Percentiles rank a stretch among this genome's conserved stretches.
Evolutionary conservation across 495 filamentous ascomycete genomes (phyloP).

Genomic region (Penicillium cataractarum): DNA sequence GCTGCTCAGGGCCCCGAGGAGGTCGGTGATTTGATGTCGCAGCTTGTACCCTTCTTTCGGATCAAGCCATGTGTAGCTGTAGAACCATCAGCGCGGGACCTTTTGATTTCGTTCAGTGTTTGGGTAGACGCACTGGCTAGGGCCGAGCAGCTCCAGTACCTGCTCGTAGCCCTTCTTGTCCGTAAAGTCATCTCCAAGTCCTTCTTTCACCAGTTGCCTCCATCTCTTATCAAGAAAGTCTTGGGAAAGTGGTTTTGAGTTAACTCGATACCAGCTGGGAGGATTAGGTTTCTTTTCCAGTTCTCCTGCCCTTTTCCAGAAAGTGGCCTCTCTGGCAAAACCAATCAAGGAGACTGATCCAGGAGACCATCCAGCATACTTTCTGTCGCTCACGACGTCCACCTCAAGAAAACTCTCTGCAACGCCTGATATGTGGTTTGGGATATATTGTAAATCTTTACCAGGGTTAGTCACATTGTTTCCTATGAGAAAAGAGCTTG

Average conservation of each 20-base stretch:
- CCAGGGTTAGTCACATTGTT: background rate
- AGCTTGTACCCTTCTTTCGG: background rate
- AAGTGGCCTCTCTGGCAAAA: background rate
- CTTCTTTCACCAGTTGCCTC: background rate
- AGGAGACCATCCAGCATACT: conserved; percentile 9
- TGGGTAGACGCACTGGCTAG: background rate
- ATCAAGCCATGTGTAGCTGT: conserved; percentile 3
- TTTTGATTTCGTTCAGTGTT: background rate
- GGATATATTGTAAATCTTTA: background rate
- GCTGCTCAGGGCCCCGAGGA: conserved; percentile 3
- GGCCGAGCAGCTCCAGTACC: background rate
- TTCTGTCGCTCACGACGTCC: conserved; percentile 1
- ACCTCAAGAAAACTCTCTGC: background rate
- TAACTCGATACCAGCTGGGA: background rate
- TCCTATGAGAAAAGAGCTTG: background rate
- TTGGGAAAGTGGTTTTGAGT: background rate
- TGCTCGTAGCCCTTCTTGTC: background rate
- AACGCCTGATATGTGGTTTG: background rate
- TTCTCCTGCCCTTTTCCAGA: background rate
- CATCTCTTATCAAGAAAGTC: conserved; percentile 1
- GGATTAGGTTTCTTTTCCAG: background rate
- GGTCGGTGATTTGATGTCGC: conserved; percentile 10
- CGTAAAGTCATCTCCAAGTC: background rate
- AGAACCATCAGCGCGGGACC: background rate
- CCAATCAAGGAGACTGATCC: conserved; percentile 5